Percentiles rank a stretch among this genome's conserved stretches.
These are phyloP conservation scores for Agarophyton chilense DNA, from an alignment of 23 red algal genomes.

Conservation along the genomic window DNA sequence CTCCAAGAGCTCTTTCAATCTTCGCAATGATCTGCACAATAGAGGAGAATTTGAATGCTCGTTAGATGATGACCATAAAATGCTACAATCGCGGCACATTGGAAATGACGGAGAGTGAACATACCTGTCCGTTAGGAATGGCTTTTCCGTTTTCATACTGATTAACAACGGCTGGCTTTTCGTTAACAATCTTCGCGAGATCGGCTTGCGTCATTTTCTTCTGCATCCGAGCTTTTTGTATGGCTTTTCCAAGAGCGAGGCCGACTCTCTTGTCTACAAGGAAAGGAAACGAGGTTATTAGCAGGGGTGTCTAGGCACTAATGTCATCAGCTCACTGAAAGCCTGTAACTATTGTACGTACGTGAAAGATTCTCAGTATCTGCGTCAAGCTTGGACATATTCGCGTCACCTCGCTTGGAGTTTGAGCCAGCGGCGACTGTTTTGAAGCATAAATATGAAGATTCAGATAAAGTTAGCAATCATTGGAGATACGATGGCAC, in stretches of 20 bases:
- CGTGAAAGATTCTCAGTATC: conserved; percentile 85
- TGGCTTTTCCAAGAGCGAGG: conserved; percentile 80
- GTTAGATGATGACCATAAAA: background rate
- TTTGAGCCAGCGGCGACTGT: conserved; percentile 76
- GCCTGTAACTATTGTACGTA: conserved; percentile 5
- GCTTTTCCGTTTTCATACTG: conserved; percentile 93
- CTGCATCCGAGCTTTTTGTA: conserved; percentile 83
- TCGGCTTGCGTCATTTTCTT: conserved; percentile 96
- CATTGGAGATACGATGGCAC: background rate
- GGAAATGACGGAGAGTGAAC: background rate
- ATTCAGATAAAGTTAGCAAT: background rate
- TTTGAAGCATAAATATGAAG: background rate
- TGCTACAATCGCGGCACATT: background rate
- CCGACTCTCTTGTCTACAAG: conserved; percentile 81
- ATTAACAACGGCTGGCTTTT: conserved; percentile 92
- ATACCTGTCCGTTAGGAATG: conserved; percentile 79
- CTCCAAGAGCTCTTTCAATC: conserved; percentile 92
- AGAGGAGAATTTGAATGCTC: background rate
- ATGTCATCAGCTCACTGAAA: background rate
- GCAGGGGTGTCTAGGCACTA: background rate
- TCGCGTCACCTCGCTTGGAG: conserved; percentile 33
- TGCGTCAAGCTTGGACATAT: conserved; percentile 84
- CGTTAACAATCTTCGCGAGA: conserved; percentile 92
- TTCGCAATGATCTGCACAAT: conserved; percentile 70
- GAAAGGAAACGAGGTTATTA: background rate